These are phyloP conservation scores for Hypoxylon fragiforme DNA, from an alignment of 495 filamentous ascomycete species.

Conservation along the genomic window DNA sequence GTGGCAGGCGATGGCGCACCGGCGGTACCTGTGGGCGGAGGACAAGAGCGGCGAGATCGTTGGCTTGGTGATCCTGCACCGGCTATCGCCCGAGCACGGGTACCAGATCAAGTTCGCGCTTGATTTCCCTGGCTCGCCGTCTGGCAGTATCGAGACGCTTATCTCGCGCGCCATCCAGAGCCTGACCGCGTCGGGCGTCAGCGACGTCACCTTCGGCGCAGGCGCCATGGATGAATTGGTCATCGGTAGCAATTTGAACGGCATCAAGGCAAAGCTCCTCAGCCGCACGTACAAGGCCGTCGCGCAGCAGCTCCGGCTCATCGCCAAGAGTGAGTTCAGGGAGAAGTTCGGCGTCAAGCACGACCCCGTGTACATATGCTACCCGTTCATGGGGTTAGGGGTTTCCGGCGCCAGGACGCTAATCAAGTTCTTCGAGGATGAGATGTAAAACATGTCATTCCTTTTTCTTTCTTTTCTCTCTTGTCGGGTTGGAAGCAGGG, in stretches of 20 bases:
- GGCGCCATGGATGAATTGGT: slow-evolving; percentile 69
- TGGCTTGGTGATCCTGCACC: slow-evolving; percentile 73
- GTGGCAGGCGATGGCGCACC: slow-evolving; percentile 76
- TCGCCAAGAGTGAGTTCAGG: slow-evolving; percentile 82
- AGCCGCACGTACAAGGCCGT: slow-evolving; percentile 75
- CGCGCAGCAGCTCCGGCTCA: slow-evolving; percentile 74
- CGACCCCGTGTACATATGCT: slow-evolving; percentile 79
- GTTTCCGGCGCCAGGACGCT: slow-evolving; percentile 74
- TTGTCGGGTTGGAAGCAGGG: not conserved
- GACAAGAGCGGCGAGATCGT: slow-evolving; percentile 68
- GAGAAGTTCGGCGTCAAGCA: slow-evolving; percentile 81
- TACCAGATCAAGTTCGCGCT: slow-evolving; percentile 89
- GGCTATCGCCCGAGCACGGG: slow-evolving; percentile 72
- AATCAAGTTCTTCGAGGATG: slow-evolving; percentile 82
- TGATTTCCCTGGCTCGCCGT: slow-evolving; percentile 79
- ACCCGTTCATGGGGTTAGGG: slow-evolving; percentile 78
- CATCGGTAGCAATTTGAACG: slow-evolving; percentile 74
- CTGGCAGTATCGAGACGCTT: slow-evolving; percentile 77
- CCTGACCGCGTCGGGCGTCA: slow-evolving; percentile 63
- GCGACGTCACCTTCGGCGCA: slow-evolving; percentile 76
- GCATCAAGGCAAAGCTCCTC: slow-evolving; percentile 71
- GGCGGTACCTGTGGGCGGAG: slow-evolving; percentile 77
- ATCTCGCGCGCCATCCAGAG: slow-evolving; percentile 76
- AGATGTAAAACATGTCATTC: slow-evolving; percentile 40
- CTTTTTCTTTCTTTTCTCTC: not conserved